phyloP scores from a whole-genome alignment of 306 rosid species.

The Prunus campanulata region DNA sequence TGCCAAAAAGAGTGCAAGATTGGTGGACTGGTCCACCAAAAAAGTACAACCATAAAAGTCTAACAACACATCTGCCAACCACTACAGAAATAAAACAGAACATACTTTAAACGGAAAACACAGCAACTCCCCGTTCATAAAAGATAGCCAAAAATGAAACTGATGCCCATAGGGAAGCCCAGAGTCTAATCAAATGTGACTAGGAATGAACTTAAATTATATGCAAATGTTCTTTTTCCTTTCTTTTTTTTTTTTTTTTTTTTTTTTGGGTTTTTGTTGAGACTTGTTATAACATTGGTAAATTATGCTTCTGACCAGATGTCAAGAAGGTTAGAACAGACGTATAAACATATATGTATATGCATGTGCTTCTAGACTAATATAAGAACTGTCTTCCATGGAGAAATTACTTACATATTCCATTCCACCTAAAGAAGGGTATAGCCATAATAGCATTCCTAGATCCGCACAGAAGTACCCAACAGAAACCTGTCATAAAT shows the following conservation, averaged over 20 bases:
- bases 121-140: background rate
- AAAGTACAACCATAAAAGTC: background rate
- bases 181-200: background rate
- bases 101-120: background rate
- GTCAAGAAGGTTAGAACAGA: slow-evolving; percentile 4
- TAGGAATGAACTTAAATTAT: background rate
- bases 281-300: background rate
- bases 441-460: slow-evolving; percentile 46
- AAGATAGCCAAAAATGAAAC: background rate
- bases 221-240: background rate
- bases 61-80: background rate
- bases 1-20: background rate
- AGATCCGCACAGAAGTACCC: slow-evolving; percentile 49
- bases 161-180: background rate
- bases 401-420: slow-evolving; percentile 48
- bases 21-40: background rate
- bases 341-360: background rate
- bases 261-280: background rate
- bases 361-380: background rate
- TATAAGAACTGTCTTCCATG: slow-evolving; percentile 1
- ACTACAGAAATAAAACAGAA: background rate
- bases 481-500: slow-evolving; percentile 41
- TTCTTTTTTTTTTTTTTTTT: background rate
- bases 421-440: slow-evolving; percentile 53
- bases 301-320: background rate